Base-by-base conservation (phyloP, 2,329 filamentous ascomycete genomes). In the Seiridium unicorne region DNA sequence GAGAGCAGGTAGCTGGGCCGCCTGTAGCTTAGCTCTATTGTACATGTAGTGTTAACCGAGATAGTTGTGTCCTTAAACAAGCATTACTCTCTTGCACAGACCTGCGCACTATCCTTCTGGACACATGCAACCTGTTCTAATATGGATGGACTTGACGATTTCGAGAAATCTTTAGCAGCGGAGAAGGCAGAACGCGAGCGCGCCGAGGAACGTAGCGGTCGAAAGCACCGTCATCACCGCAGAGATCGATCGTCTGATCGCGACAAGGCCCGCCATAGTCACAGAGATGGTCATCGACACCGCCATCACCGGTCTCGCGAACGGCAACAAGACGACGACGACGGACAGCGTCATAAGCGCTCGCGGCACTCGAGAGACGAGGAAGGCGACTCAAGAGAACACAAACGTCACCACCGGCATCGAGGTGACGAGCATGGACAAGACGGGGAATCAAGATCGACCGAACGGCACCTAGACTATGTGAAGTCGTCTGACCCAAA, bases 141-240 rank as follows among this genome's bases (percentile, higher is more conserved):
- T 34, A 85, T 84, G 82, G 80, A 83, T 64, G 77, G 81, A n/a
- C 76, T 85, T 8, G 83, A 83, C 54, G 91, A 93, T 60, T 96
- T 96, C 61, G 92, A 96, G 73, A 91, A 89, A 71, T 80, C 87
- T 34, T 81, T 96, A 10, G 89, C 88, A 1, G 83, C 87, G 49
- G 87, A 85, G 64, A 89, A 87, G 69, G 77, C 78, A 0, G 76
- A 79, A 51, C 79, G 83, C 58, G 81, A 85, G 48, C 76, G 76
- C 5, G 71, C 72, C 44, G 81, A 82, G 61, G 76, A 79, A 49
- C 81, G 80, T 35, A 76, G 77, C 44, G 76, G 77, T 61, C 75
- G 72, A 48, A 75, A 75, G 61, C 74, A 77, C 59, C 72, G 72
- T 60, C 72, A 75, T 62, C 81, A 82, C 63, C 79, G 81, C 58